Conservation (phyloP, 2,329 filamentous ascomycete genomes). For the Simplicillium sp. region DNA sequence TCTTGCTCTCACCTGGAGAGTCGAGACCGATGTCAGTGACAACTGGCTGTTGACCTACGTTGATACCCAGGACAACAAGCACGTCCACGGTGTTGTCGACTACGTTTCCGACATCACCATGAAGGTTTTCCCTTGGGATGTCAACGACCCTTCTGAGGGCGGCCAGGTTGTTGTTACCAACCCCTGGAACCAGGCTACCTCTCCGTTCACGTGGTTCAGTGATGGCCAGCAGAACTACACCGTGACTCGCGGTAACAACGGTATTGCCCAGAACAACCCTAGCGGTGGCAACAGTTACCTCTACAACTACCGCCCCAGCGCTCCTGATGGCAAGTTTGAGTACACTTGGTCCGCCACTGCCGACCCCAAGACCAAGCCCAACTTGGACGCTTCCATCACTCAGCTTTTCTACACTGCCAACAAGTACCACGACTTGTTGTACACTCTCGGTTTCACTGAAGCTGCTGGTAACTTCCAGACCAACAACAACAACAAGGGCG, state of each 20-base stretch:
- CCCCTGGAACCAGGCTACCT: constrained; percentile 36
- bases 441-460: constrained; percentile 48
- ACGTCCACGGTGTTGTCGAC: constrained; percentile 45
- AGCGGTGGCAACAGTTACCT: constrained; percentile 24
- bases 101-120: constrained; percentile 47
- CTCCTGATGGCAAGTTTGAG: constrained; percentile 31
- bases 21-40: constrained; percentile 46
- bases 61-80: constrained; percentile 34
- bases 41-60: constrained; percentile 54
- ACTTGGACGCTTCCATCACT: constrained; percentile 44
- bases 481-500: constrained; percentile 46
- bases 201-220: constrained; percentile 43
- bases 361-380: constrained; percentile 23
- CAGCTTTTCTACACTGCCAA: constrained; percentile 55
- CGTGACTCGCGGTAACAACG: constrained; percentile 50
- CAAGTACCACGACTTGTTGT: constrained; percentile 49
- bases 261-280: constrained; percentile 37
- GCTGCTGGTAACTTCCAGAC: constrained; percentile 49
- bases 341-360: constrained; percentile 29
- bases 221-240: constrained; percentile 38
- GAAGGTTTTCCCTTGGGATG: constrained; percentile 45
- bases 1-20: constrained; percentile 43
- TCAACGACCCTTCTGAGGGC: constrained; percentile 44
- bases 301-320: constrained; percentile 35
- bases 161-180: constrained; percentile 31